Conservation (phyloP, 2,329 filamentous ascomycete genomes). For the Paracorniculantispora psalliotae region DNA sequence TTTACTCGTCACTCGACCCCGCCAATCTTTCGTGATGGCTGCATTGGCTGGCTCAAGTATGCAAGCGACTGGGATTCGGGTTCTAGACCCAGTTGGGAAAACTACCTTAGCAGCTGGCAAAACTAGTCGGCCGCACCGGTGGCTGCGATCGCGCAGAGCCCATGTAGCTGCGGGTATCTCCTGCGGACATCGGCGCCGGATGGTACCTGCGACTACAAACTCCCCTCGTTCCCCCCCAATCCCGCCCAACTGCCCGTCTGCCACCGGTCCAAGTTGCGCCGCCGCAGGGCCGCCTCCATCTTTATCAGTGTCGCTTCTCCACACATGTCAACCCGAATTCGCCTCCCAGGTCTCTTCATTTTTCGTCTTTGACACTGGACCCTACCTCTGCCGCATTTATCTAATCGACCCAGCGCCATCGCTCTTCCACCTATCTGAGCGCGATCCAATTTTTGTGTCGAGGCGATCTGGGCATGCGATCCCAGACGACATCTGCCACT, state of each 20-base stretch:
- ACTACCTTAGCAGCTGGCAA: too few species aligned
- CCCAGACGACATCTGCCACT: constrained; percentile 6
- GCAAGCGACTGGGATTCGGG: not conserved
- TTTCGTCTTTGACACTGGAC: not conserved
- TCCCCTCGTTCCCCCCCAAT: not conserved
- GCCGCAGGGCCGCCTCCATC: not conserved
- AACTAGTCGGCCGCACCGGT: not conserved
- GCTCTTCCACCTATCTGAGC: not conserved
- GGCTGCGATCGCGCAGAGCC: not conserved
- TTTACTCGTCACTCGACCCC: not conserved
- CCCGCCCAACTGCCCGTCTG: not conserved
- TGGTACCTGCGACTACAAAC: not conserved
- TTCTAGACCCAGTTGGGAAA: constrained; percentile 5
- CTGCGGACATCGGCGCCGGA: not conserved
- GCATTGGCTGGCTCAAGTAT: not conserved
- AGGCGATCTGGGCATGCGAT: constrained; percentile 15
- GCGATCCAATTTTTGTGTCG: not conserved
- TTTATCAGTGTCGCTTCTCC: constrained; percentile 9
- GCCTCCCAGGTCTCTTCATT: constrained; percentile 9
- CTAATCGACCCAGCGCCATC: not conserved
- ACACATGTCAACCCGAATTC: constrained; percentile 12
- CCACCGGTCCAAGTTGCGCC: not conserved
- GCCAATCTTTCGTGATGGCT: not conserved
- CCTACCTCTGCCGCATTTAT: not conserved
- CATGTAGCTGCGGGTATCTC: constrained; percentile 9